Conservation (phyloP, 2,329 filamentous ascomycete genomes). For the Aspergillus pseudotamarii region DNA sequence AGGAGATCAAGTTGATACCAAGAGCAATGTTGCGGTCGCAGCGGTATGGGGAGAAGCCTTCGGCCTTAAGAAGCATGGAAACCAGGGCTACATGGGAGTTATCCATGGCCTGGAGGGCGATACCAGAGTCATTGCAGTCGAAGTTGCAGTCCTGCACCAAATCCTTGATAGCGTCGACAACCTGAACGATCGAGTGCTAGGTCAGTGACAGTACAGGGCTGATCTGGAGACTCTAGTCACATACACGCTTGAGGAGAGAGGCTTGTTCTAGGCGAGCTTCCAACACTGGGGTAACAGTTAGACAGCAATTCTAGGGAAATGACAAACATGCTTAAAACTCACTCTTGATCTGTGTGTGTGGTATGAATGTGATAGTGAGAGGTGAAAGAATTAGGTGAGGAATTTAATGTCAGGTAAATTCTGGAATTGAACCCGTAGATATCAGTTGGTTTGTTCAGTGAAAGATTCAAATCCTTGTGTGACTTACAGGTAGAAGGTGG, state of each 20-base stretch:
- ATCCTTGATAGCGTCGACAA: conserved; percentile 98
- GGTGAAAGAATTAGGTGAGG: conserved; percentile 7
- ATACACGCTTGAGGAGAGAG: conserved; percentile 89
- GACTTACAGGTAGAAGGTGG: conserved; percentile 9
- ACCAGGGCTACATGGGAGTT: conserved; percentile 99
- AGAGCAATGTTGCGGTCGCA: conserved; percentile 99
- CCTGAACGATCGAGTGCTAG: conserved; percentile 54
- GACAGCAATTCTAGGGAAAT: neutral
- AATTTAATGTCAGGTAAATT: neutral
- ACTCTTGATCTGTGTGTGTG: conserved; percentile 32
- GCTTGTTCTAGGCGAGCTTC: conserved; percentile 98
- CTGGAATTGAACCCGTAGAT: neutral
- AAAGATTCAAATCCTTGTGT: neutral
- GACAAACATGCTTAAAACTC: conserved; percentile 20
- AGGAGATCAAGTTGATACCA: conserved; percentile 92
- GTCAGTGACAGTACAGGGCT: neutral
- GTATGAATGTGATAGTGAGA: conserved; percentile 18
- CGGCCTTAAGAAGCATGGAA: conserved; percentile 97
- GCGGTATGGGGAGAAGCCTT: conserved; percentile 91
- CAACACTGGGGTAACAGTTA: conserved; percentile 64
- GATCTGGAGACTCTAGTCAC: conserved; percentile 19
- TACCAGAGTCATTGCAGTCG: conserved; percentile 99
- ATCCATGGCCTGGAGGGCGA: conserved; percentile 99
- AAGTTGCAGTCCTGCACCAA: conserved; percentile 99
- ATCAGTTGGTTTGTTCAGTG: neutral